These are phyloP conservation scores for Emiliania huxleyi DNA, from an alignment of 78 protist genomes.

Conservation along the genomic window DNA sequence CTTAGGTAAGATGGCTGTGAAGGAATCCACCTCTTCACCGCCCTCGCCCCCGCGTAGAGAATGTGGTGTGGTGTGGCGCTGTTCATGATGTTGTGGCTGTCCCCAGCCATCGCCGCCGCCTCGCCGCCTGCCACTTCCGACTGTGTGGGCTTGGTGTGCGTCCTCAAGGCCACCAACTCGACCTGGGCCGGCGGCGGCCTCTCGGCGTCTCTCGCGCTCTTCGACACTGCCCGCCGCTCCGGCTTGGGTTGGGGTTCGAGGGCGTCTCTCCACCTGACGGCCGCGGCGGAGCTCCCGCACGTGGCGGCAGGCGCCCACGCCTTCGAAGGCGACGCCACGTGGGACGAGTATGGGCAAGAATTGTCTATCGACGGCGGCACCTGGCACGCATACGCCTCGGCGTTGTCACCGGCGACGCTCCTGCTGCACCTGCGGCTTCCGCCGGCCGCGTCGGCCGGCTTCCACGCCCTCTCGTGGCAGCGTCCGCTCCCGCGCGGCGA, in stretches of 20 bases:
- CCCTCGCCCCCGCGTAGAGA: too few relatives aligned
- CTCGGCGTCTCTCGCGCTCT: neutral
- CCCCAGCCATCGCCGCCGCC: too few relatives aligned
- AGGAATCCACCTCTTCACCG: too few relatives aligned
- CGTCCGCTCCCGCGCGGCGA: neutral
- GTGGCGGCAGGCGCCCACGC: neutral
- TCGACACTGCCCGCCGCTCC: neutral
- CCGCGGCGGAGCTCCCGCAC: neutral
- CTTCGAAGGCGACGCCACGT: neutral
- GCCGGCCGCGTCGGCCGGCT: neutral
- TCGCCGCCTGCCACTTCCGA: too few relatives aligned
- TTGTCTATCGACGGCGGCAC: neutral
- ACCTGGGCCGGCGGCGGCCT: neutral
- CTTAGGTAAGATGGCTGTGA: too few relatives aligned
- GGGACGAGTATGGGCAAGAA: neutral
- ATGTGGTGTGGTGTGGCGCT: too few relatives aligned
- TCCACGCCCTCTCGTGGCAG: neutral
- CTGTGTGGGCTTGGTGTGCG: neutral
- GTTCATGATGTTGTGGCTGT: too few relatives aligned
- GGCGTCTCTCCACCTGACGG: neutral
- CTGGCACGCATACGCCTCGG: neutral
- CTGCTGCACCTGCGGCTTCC: neutral
- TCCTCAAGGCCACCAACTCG: neutral
- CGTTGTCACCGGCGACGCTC: neutral
- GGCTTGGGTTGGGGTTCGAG: neutral